Base-by-base conservation (phyloP, 2,329 filamentous ascomycete genomes). In the Xylariaceae sp. region DNA sequence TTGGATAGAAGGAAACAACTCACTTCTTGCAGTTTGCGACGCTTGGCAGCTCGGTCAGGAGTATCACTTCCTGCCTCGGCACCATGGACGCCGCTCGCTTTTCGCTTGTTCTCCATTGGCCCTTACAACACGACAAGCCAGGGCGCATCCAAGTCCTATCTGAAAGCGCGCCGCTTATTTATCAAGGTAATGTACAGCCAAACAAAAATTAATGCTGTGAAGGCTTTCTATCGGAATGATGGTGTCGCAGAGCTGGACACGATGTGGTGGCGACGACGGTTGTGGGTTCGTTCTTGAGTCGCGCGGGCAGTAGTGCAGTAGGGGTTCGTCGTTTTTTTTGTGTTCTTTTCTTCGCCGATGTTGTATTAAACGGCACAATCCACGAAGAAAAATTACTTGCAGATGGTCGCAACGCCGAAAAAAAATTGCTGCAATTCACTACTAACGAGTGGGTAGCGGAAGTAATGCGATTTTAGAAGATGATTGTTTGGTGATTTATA, bases 61-160 rank as follows among this genome's bases (percentile, higher is more conserved):
- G 73, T 71, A 55, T 84, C 81, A 45, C 73, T 62, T 26, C 48
- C 73, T 48, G 70, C 59, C 53, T 75, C 74, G 55, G 72, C 70
- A 59, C 78, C 77, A 66, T 79, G 79, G 48, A 70, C 68, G 63
- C 71, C 69, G 59, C 71, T 71, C 40, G 80, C 79, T 67, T 84
- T 85, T 63, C 82, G 79, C 73, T 85, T 85, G 69, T 75, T 76
- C 62, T 85, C 82, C 82, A 85, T 85, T 45, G 60, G 71, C 61
- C 60, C 52, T 40, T 48, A 47, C 45, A 32, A 50, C 47, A 48
- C 59, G 54, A 48, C 10, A 48, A 51, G 57, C 20, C 41, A 50
- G 20, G n/a, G 47, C 20, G 56, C 56, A 59, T 63, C 42, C 47
- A 62, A 57, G 51, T 54, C 46, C 40, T 48, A 48, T 6, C 12